Percentiles rank a stretch among this genome's conserved stretches.
Evolutionary conservation across 257 asterid genomes (phyloP).

Genomic region (Solanum bulbocastanum): DNA sequence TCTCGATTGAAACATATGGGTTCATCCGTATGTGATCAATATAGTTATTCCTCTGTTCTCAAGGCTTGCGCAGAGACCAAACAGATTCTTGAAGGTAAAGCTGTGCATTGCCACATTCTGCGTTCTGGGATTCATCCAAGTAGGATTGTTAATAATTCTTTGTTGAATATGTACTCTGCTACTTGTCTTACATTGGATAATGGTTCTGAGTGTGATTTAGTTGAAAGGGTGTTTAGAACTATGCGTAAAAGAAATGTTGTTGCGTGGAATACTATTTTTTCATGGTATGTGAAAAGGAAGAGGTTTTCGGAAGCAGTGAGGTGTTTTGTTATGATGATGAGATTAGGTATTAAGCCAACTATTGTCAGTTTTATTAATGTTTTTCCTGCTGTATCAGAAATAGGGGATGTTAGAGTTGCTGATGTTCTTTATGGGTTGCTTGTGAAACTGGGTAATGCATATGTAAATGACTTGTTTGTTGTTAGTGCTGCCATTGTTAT

Average conservation of each 20-base stretch:
- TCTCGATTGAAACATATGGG: conserved; percentile 33
- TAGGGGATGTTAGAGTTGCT: conserved; percentile 33
- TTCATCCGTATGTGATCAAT: conserved; percentile 37
- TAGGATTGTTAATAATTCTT: conserved; percentile 65
- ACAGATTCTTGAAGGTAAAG: conserved; percentile 52
- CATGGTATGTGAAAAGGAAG: conserved; percentile 52
- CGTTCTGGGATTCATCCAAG: conserved; percentile 51
- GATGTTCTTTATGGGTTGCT: conserved; percentile 45
- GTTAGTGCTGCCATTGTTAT: conserved; percentile 72
- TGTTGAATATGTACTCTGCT: conserved; percentile 72
- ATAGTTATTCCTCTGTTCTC: conserved; percentile 73
- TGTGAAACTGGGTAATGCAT: conserved; percentile 35
- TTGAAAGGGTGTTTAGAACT: conserved; percentile 38
- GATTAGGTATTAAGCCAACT: conserved; percentile 37
- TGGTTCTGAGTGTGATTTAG: conserved; percentile 28
- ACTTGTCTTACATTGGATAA: conserved; percentile 27
- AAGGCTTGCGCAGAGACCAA: conserved; percentile 80
- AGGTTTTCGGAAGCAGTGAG: conserved; percentile 40
- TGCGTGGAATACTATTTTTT: conserved; percentile 63
- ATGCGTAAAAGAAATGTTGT: conserved; percentile 72
- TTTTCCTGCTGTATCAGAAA: conserved; percentile 44
- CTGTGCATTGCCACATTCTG: conserved; percentile 64
- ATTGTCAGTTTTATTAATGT: conserved; percentile 54
- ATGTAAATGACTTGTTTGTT: conserved; percentile 42
- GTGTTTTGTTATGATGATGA: conserved; percentile 53